Conservation (phyloP, 192 early-diverging fungal genomes). For the Oehlia diaphana region DNA sequence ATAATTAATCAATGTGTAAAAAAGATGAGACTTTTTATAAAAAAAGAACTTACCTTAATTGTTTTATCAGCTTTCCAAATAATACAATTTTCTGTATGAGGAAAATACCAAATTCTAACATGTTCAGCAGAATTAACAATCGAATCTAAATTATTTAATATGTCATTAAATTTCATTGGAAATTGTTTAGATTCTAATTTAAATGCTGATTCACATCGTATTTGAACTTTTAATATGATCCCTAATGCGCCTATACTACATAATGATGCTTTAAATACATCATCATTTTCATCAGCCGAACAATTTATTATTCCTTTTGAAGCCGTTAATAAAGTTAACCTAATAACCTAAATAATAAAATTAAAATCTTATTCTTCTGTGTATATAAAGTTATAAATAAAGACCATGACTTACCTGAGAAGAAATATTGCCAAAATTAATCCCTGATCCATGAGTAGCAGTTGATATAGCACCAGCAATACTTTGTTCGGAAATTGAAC, state of each 20-base stretch:
- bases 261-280: slow-evolving; percentile 66
- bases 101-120: slow-evolving; percentile 79
- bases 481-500: slow-evolving; percentile 75
- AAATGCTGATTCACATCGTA: slow-evolving; percentile 68
- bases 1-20: neutral
- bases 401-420: slow-evolving; percentile 44
- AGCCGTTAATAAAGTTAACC: slow-evolving; percentile 65
- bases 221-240: slow-evolving; percentile 63
- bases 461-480: slow-evolving; percentile 73
- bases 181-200: slow-evolving; percentile 65
- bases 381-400: neutral
- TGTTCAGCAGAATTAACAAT: slow-evolving; percentile 69
- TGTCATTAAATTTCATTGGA: slow-evolving; percentile 56
- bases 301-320: slow-evolving; percentile 53
- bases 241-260: slow-evolving; percentile 71
- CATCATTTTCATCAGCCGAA: slow-evolving; percentile 40
- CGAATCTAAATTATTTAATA: slow-evolving; percentile 49
- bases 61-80: slow-evolving; percentile 71
- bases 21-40: neutral
- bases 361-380: too few species aligned
- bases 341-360: slow-evolving; percentile 40
- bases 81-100: slow-evolving; percentile 68
- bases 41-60: slow-evolving; percentile 26
- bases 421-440: slow-evolving; percentile 59
- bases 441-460: slow-evolving; percentile 72